Conservation (phyloP, 1,284 basidiomycete genomes). For the Papiliotrema laurentii region DNA sequence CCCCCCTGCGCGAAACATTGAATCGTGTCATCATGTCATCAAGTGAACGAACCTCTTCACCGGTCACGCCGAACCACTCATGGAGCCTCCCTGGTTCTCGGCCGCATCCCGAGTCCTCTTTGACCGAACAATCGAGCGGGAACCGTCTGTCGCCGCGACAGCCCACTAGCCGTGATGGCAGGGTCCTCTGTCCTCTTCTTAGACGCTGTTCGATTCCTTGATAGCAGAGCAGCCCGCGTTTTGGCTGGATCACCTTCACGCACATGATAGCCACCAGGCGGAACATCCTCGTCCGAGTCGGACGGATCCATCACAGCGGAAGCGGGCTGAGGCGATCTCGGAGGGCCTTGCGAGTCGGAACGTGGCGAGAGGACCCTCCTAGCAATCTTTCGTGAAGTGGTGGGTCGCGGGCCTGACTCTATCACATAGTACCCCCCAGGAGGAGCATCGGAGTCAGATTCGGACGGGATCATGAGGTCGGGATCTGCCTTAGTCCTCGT, state of each 20-base stretch:
- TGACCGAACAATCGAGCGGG: background rate
- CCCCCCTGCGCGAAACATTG: no score
- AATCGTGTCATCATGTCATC: no score
- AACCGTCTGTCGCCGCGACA: background rate
- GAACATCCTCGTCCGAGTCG: conserved; percentile 48
- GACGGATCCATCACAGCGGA: conserved; percentile 31
- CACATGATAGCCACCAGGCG: conserved; percentile 38
- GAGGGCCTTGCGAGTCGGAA: conserved; percentile 1
- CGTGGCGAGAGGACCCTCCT: background rate
- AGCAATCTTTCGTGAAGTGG: background rate
- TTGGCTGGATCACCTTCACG: conserved; percentile 12
- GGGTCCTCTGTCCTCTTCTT: background rate
- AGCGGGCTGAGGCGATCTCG: background rate
- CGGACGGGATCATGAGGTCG: conserved; percentile 45
- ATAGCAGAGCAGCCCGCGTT: conserved; percentile 5
- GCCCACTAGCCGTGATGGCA: background rate
- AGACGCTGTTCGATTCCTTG: background rate
- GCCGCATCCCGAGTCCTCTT: no score
- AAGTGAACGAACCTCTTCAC: no score
- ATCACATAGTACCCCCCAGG: conserved; percentile 44
- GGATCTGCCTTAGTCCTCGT: conserved; percentile 35
- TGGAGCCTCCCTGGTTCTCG: no score
- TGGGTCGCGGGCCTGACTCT: conserved; percentile 7
- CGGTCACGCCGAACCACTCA: no score
- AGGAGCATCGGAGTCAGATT: conserved; percentile 47